These are phyloP conservation scores for Microsporum audouinii DNA, from an alignment of 2,329 filamentous ascomycete species.

Conservation along the genomic window DNA sequence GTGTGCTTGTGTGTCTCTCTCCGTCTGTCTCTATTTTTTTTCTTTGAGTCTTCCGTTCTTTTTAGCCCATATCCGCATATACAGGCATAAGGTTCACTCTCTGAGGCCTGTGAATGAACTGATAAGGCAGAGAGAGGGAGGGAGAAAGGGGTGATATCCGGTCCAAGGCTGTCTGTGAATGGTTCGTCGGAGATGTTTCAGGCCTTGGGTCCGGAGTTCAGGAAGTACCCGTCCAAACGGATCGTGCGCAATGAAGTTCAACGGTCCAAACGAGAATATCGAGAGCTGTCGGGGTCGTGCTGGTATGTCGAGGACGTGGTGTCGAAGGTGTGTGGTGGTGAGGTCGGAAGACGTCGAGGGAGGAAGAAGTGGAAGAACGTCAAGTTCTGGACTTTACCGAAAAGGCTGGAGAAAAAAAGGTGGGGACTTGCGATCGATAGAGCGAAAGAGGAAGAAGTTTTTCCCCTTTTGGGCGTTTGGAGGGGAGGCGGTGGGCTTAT, in stretches of 20 bases:
- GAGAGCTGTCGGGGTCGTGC: neutral
- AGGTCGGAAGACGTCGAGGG: neutral
- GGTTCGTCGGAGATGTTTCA: neutral
- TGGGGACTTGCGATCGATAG: neutral
- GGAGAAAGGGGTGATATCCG: neutral
- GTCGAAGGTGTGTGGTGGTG: neutral
- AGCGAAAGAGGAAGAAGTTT: neutral
- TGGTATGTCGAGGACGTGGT: neutral
- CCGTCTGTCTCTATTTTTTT: neutral
- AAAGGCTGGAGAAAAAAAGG: neutral
- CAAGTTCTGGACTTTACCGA: neutral
- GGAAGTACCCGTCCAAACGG: neutral
- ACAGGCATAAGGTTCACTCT: too few relatives aligned
- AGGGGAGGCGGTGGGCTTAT: neutral
- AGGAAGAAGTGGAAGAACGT: neutral
- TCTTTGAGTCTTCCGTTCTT: neutral
- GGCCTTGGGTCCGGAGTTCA: neutral
- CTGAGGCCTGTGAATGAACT: too few relatives aligned
- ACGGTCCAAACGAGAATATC: neutral
- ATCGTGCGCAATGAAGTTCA: neutral
- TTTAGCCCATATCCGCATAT: too few relatives aligned
- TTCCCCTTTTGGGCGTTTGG: neutral
- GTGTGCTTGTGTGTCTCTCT: neutral
- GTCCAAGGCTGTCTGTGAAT: conserved; percentile 1
- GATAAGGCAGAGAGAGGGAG: neutral